Conservation (phyloP, 2,329 filamentous ascomycete genomes). For the Fusarium sp. region DNA sequence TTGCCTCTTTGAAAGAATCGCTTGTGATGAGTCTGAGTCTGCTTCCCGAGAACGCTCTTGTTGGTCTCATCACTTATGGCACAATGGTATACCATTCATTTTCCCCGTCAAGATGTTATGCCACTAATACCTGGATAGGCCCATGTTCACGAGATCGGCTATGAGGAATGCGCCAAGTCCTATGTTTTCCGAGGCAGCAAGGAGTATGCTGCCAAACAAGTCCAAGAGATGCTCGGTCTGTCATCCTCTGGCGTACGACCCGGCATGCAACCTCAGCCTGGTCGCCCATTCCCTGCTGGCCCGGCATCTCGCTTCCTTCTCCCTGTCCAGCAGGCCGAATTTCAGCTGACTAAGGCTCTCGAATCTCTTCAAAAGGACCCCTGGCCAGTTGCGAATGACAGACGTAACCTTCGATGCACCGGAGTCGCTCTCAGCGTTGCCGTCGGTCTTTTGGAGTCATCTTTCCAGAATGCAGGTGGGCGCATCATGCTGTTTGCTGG, state of each 20-base stretch:
- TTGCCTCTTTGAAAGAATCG: slow-evolving; percentile 85
- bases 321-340: slow-evolving; percentile 95
- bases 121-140: slow-evolving; percentile 63
- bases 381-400: slow-evolving; percentile 95
- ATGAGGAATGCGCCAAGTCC: slow-evolving; percentile 97
- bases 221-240: slow-evolving; percentile 98
- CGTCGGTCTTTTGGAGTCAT: slow-evolving; percentile 90
- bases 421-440: slow-evolving; percentile 97
- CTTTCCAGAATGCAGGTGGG: slow-evolving; percentile 94
- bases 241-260: slow-evolving; percentile 79
- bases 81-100: slow-evolving; percentile 77
- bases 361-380: slow-evolving; percentile 97
- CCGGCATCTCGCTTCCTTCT: slow-evolving; percentile 91
- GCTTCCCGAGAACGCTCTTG: slow-evolving; percentile 82
- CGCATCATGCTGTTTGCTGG: slow-evolving; percentile 98
- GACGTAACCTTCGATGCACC: slow-evolving; percentile 89
- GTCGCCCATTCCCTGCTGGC: slow-evolving; percentile 80
- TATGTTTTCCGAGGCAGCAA: slow-evolving; percentile 99
- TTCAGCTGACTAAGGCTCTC: slow-evolving; percentile 94
- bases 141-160: slow-evolving; percentile 97
- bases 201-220: slow-evolving; percentile 97
- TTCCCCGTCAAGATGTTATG: neutral
- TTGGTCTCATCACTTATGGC: slow-evolving; percentile 87
- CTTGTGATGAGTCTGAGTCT: slow-evolving; percentile 87
- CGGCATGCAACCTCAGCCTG: slow-evolving; percentile 78